Evolutionary conservation across 73 alveolate species (phyloP), one percentile per base, ranked within the genome.

Genomic region (Paramecium caudatum): DNA sequence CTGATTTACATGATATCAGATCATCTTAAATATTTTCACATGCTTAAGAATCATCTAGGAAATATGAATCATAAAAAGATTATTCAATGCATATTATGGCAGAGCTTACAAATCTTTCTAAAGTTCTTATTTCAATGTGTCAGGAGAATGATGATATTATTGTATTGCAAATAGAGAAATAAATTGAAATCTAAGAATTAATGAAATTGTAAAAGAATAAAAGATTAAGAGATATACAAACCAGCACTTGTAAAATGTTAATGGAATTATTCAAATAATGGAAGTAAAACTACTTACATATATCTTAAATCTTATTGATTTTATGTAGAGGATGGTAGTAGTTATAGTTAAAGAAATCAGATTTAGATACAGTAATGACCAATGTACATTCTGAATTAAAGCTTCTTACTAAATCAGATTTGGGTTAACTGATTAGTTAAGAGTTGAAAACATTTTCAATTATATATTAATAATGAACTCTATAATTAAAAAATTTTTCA

Each of bases 211-310:
- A 19, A 19, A 74, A 47, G 15, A 74, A 74, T 74, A 74, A 43
- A 23, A 17, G 43, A 21, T 10, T 74, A 37, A 74, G 88, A 45
- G 70, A 74, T 15, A 37, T 74, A 15, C 16, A 74, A 45, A 74
- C 39, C 1, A 45, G 69, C 19, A 74, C 65, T 39, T 74, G 88
- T 15, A 74, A 43, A 45, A 74, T 74, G n/a, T 41, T 74, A 21
- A 74, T 74, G 88, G 88, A 74, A 74, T 3, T 74, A 1, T 74
- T 74, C 43, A 74, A 74, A 13, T 23, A 74, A 41, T 74, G 88
- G 88, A 74, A 74, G n/a, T 39, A 36, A 23, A 45, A 74, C 12
- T 74, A 74, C 21, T 37, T 74, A 15, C 36, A 37, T 21, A 74
- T 74, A 12, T 37, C 88, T 2, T 36, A 74, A 25, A 43, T 36